Conservation (phyloP, 441 rosid genomes). For the Arabidopsis lyrata region DNA sequence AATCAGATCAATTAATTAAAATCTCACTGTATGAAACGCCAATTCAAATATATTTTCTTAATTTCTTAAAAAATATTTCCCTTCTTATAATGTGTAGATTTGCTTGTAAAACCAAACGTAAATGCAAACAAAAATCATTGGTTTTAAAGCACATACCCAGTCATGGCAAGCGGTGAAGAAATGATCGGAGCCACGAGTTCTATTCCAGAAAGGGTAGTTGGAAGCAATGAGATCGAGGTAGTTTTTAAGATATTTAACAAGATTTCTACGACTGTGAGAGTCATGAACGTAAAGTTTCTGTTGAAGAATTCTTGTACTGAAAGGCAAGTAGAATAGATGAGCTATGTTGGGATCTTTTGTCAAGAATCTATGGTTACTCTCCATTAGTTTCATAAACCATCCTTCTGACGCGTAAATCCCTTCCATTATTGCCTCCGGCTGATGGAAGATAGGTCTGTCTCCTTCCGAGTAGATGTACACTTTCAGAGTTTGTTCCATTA, state of each 20-base stretch:
- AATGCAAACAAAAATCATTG: too few species aligned
- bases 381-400: slow-evolving; percentile 90
- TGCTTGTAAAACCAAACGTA: too few species aligned
- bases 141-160: slow-evolving; percentile 60
- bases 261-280: slow-evolving; percentile 65
- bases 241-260: slow-evolving; percentile 56
- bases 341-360: slow-evolving; percentile 73
- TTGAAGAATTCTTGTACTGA: slow-evolving; percentile 75
- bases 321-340: slow-evolving; percentile 85
- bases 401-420: slow-evolving; percentile 92
- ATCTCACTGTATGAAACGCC: too few species aligned
- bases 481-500: slow-evolving; percentile 77
- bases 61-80: too few species aligned
- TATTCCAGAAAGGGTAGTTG: slow-evolving; percentile 82
- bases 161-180: slow-evolving; percentile 94
- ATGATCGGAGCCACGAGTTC: slow-evolving; percentile 90
- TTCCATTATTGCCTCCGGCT: slow-evolving; percentile 53
- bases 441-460: slow-evolving; percentile 69
- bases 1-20: too few species aligned
- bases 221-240: slow-evolving; percentile 62
- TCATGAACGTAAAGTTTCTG: slow-evolving; percentile 61
- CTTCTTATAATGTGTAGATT: too few species aligned
- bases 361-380: slow-evolving; percentile 59
- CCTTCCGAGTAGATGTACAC: slow-evolving; percentile 84
- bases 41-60: too few species aligned